Percentiles rank a stretch among this genome's conserved stretches.
Evolutionary conservation across 306 rosid species (phyloP).

Genomic region (Ormosia emarginata): DNA sequence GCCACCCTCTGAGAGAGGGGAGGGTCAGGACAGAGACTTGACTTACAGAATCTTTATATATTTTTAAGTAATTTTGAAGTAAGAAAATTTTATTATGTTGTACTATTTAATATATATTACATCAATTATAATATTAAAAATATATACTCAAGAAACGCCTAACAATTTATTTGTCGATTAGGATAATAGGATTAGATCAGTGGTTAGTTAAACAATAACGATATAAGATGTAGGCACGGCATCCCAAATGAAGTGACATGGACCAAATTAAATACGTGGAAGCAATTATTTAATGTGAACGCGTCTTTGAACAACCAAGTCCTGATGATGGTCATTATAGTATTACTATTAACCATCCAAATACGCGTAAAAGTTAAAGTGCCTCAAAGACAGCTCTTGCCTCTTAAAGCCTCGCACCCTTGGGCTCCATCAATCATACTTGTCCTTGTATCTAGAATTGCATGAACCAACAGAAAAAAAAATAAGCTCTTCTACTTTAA

Average conservation of each 20-base stretch:
- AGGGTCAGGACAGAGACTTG: background rate
- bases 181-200: background rate
- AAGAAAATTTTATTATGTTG: no score
- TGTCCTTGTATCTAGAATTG: background rate
- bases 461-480: background rate
- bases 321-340: background rate
- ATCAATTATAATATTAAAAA: no score
- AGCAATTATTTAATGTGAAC: slow-evolving; percentile 25
- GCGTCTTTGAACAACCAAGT: slow-evolving; percentile 40
- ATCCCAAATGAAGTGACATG: background rate
- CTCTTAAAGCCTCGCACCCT: background rate
- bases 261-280: background rate
- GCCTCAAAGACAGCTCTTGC: background rate
- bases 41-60: background rate
- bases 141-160: no score
- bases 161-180: background rate
- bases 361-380: slow-evolving; percentile 34
- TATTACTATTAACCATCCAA: background rate
- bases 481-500: background rate
- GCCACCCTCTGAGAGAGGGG: background rate
- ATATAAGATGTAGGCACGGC: background rate
- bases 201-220: background rate
- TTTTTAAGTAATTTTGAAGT: no score
- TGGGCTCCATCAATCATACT: background rate
- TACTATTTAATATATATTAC: no score